These are phyloP conservation scores for Ceratobasidium sp. DNA, from an alignment of 1,284 basidiomycete genomes.

Conservation along the genomic window DNA sequence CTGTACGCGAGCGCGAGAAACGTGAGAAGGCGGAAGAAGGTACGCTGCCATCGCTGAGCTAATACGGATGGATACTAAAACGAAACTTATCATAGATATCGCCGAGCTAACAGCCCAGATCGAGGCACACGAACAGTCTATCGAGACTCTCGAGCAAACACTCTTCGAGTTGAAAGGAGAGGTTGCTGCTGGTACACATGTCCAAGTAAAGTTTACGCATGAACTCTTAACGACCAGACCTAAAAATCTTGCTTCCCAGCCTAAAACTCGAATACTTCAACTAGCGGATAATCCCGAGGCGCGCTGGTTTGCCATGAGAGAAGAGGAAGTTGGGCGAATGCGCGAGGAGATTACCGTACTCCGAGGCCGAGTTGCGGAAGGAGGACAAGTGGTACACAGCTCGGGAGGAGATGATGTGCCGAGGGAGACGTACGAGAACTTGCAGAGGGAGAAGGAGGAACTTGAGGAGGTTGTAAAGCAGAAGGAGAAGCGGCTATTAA, in stretches of 20 bases:
- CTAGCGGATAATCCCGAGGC: conserved; percentile 79
- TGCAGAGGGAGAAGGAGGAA: conserved; percentile 71
- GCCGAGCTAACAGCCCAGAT: conserved; percentile 55
- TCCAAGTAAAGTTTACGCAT: neutral
- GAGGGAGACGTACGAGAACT: conserved; percentile 75
- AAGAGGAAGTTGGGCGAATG: conserved; percentile 68
- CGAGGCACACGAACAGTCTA: conserved; percentile 62
- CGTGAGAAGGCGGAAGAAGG: conserved; percentile 57
- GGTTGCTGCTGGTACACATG: conserved; percentile 80
- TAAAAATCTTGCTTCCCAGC: conserved; percentile 67
- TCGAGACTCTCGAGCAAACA: conserved; percentile 75
- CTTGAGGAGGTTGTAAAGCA: conserved; percentile 72
- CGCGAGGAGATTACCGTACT: conserved; percentile 73
- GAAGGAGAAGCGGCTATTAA: conserved; percentile 79
- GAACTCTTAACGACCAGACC: neutral
- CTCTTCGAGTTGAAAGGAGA: conserved; percentile 81
- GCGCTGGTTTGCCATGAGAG: conserved; percentile 63
- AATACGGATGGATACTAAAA: neutral
- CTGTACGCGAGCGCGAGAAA: conserved; percentile 37
- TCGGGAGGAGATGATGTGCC: conserved; percentile 66
- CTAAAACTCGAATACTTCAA: conserved; percentile 71
- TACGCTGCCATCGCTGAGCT: conserved; percentile 51
- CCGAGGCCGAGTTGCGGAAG: conserved; percentile 64
- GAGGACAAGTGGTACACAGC: conserved; percentile 29
- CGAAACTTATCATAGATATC: conserved; percentile 49